Percentiles rank a stretch among this genome's conserved stretches.
Evolutionary conservation across 139 green algal genomes (phyloP).

Genomic region (Axilococcus clingmanii): DNA sequence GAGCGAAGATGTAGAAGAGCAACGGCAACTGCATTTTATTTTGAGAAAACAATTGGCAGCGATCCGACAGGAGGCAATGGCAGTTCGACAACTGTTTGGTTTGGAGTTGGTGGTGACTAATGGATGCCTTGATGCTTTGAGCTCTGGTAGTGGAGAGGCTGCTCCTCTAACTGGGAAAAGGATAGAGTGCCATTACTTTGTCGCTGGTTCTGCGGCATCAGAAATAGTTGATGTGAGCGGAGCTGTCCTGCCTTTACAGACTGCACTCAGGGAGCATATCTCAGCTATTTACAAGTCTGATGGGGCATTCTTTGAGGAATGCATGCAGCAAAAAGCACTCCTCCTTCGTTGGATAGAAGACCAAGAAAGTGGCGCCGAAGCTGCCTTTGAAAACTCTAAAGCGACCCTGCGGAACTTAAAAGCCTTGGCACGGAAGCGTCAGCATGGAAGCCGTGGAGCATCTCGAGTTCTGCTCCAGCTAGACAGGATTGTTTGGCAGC

Average conservation of each 20-base stretch:
- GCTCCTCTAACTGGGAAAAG: no score
- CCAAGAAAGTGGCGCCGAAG: slow-evolving; percentile 18
- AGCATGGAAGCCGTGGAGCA: slow-evolving; percentile 17
- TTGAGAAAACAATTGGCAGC: slow-evolving; percentile 18
- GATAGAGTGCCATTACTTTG: not conserved
- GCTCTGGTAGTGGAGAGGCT: not conserved
- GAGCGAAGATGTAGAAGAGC: slow-evolving; percentile 18
- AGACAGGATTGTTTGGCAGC: slow-evolving; percentile 33
- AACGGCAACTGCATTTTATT: slow-evolving; percentile 11
- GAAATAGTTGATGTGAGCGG: not conserved
- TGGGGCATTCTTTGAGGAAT: not conserved
- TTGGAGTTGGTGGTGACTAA: not conserved
- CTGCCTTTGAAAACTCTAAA: slow-evolving; percentile 11
- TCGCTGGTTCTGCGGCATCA: not conserved
- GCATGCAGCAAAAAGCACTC: slow-evolving; percentile 13
- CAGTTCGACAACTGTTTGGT: not conserved
- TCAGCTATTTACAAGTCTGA: not conserved
- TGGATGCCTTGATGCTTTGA: not conserved
- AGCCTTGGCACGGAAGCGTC: slow-evolving; percentile 8
- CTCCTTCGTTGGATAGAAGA: slow-evolving; percentile 37
- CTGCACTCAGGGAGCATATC: not conserved
- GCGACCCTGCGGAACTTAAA: slow-evolving; percentile 16
- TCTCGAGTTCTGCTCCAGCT: slow-evolving; percentile 28
- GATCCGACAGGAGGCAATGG: not conserved
- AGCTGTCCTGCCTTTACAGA: not conserved